A percentile compares a stretch with the other conserved stretches of the same genome.
Evolutionary conservation across 129 eudicot species (phyloP).

Genomic region (Escallonia rubra): DNA sequence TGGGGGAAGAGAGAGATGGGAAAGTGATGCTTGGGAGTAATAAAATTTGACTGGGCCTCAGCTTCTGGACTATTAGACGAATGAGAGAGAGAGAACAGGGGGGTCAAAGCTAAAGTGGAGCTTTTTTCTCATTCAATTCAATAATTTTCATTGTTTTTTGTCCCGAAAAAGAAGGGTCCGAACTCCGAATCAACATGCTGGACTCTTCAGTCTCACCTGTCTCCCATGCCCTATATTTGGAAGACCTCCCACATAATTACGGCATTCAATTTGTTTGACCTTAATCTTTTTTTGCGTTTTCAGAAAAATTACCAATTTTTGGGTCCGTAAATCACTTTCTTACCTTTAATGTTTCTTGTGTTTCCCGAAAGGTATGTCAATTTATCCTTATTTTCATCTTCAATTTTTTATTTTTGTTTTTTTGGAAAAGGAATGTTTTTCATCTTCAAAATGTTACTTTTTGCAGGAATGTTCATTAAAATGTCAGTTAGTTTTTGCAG

Average conservation of each 20-base stretch:
- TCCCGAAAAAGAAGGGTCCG: slow-evolving; percentile 23
- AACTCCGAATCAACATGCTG: slow-evolving; percentile 30
- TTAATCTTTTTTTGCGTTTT: too few relatives aligned
- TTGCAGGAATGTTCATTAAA: too few relatives aligned
- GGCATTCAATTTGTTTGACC: too few relatives aligned
- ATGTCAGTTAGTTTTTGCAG: too few relatives aligned
- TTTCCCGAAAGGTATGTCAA: too few relatives aligned
- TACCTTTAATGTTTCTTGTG: too few relatives aligned
- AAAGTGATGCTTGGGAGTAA: slow-evolving; percentile 15
- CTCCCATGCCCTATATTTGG: slow-evolving; percentile 10
- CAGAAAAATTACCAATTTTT: too few relatives aligned
- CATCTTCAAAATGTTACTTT: too few relatives aligned
- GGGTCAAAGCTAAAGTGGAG: slow-evolving; percentile 14
- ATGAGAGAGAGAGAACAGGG: slow-evolving; percentile 2
- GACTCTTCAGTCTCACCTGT: slow-evolving; percentile 26
- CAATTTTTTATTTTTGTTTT: too few relatives aligned
- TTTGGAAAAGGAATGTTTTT: too few relatives aligned
- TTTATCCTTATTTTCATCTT: too few relatives aligned
- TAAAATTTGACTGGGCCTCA: slow-evolving; percentile 25
- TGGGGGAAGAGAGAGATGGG: slow-evolving; percentile 14
- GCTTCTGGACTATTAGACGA: slow-evolving; percentile 18
- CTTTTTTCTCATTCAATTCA: background rate
- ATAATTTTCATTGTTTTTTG: slow-evolving; percentile 7
- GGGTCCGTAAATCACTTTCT: too few relatives aligned
- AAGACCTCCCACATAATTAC: background rate